Percentiles rank a stretch among this genome's conserved stretches.
Conservation (phyloP, 345 rosid genomes). For the Rubroshorea leprosula region DNA sequence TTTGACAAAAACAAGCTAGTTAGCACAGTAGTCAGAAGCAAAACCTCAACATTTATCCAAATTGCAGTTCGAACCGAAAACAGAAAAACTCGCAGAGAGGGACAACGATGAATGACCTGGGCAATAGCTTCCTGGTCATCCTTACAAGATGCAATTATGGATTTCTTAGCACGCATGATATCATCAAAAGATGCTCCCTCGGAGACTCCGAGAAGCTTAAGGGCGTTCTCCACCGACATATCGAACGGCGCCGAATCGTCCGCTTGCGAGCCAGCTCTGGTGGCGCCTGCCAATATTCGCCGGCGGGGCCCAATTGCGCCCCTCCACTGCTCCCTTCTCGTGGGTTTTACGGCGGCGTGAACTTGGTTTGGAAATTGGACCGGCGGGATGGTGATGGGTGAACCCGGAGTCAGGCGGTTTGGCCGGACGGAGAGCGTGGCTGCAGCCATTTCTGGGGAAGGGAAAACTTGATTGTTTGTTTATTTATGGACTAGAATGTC, state of each 20-base stretch:
- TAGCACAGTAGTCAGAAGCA: neutral
- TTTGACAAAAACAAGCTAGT: neutral
- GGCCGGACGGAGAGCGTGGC: slow-evolving; percentile 75
- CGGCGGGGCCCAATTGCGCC: slow-evolving; percentile 27
- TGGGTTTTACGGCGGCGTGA: too few species aligned
- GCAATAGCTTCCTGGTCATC: slow-evolving; percentile 75
- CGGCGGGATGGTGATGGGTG: slow-evolving; percentile 30
- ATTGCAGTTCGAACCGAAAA: neutral
- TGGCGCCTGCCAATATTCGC: slow-evolving; percentile 29
- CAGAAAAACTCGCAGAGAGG: neutral
- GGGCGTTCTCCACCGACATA: slow-evolving; percentile 94
- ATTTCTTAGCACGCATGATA: slow-evolving; percentile 87
- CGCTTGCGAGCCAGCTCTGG: slow-evolving; percentile 63
- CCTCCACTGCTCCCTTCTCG: slow-evolving; percentile 41
- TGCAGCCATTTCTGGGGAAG: slow-evolving; percentile 58
- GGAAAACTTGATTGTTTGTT: too few species aligned
- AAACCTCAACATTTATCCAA: slow-evolving; percentile 6
- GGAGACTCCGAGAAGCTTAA: slow-evolving; percentile 88
- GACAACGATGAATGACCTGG: slow-evolving; percentile 63
- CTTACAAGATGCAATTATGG: slow-evolving; percentile 62
- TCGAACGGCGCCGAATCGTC: slow-evolving; percentile 86
- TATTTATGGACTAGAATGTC: neutral
- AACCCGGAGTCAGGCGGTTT: slow-evolving; percentile 42
- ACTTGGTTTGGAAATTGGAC: slow-evolving; percentile 14
- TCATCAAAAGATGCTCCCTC: slow-evolving; percentile 88